Base-by-base conservation (phyloP, 768 basidiomycete species). In the Heimioporus sp. region DNA sequence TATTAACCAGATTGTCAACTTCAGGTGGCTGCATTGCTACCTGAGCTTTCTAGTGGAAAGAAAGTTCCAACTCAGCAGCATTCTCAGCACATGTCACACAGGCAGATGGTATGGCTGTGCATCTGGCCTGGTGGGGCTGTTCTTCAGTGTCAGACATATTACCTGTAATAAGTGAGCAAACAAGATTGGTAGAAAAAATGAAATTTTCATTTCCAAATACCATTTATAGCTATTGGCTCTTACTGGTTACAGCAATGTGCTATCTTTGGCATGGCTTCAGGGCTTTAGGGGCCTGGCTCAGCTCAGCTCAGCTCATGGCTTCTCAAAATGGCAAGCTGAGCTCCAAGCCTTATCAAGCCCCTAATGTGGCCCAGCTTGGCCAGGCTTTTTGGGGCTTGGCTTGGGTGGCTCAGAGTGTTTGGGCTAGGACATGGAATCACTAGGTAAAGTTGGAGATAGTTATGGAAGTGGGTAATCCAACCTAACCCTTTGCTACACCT, bases 231-330 rank as follows among this genome's bases (percentile, higher is more conserved):
- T 17, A 49, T 20, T 7, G 5, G 39, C 40, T 16, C 16, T 35
- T 41, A 17, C 40, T n/a, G 10, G 21, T 17, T 17, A 19, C 10
- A 42, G 48, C 32, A 10, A 49, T 24, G 5, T 15, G 19, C 34
- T 3, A n/a, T 19, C n/a, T 36, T 36, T 36, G 7, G 5, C 31
- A 48, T 3, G 19, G 47, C 38, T 48, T 32, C 11, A 17, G 40
- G 48, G 39, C 48, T 49, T 49, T 32, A 42, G 31, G 48, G 48
- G 48, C 48, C 48, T 42, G 20, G 47, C 47, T 20, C 6, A 31
- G 40, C 48, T n/a, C 2, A 17, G 31, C 48, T 49, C 48, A 15
- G 34, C 34, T 15, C 34, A 36, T 19, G 24, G 41, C 41, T 36
- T 36, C 46, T 38, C n/a, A 43, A 43, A 43, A 43, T 44, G 10